Evolutionary conservation across 2,329 filamentous ascomycete species (phyloP), one percentile per base, ranked within the genome.

Genomic region (Davidsoniella neocaledoniae): DNA sequence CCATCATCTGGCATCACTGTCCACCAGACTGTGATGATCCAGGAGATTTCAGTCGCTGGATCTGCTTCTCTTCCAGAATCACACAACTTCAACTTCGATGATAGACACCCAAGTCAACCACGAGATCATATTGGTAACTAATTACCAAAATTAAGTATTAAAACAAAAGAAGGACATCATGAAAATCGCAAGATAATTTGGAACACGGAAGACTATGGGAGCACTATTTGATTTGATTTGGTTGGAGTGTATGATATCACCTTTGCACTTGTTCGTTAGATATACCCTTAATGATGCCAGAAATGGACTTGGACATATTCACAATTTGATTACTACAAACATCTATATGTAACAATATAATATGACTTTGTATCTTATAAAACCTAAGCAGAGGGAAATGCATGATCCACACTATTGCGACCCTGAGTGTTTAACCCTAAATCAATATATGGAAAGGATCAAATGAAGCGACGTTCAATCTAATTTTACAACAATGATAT

Each of bases 1-100:
- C 40, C 46, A 4, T 33, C 37, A 26, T 37, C 38, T 8, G 50
- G 50, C 10, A 52, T 52, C 40, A 52, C 40, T 7, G 50, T 52
- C 16, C 46, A 52, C 16, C 50, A 52, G 41, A 43, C 39, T 4
- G 40, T 52, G 29, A 16, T 52, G 7, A 48, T 52, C 16, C 45
- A 52, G 17, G 41, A 52, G 37, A 45, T 29, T 17, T 43, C 40
- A 3, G 40, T 42, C 14, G 29, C 29, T 33, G 29, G 9, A 33
- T 9, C 29, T 33, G 8, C 29, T 33, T 9, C 29, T 33, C 29
- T 33, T 33, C 9, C 29, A 33, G 29, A 33, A 12, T 9, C 23
- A 12, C 29, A 26, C 5, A 42, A 48, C 0, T 48, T 52, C 36
- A 36, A 52, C 10, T 48, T 45, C 25, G 49, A 50, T 36, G 25